Base-by-base conservation (phyloP, 2,329 filamentous ascomycete genomes). In the Fusarium sp. region DNA sequence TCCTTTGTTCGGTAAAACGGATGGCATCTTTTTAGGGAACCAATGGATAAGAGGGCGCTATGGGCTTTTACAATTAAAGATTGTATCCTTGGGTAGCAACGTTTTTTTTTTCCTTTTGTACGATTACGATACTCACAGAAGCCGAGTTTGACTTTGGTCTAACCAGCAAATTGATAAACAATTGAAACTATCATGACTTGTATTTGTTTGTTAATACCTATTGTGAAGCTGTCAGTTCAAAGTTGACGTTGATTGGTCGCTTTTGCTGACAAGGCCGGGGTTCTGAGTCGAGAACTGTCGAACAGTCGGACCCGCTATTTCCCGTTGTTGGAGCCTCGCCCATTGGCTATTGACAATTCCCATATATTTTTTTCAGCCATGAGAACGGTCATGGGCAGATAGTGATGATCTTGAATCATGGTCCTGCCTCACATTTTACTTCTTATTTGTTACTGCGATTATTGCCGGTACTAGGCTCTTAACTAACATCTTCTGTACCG, bases 361-460 rank as follows among this genome's bases (percentile, higher is more conserved):
- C 27, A 54, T 31, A 49, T 14, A 23, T 23, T 57, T 57, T 62
- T 63, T 66, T 62, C 55, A 59, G 18, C 16, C 33, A 27, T 50
- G 18, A 27, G 61, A 46, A 34, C 36, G 9, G 4, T 10, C 25
- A 64, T 72, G 44, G 58, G 53, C 70, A 71, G 70, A 72, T 71
- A 27, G 49, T 66, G 57, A 70, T 62, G 62, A 64, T 13, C 36
- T 56, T 42, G 20, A 40, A 29, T 34, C 40, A 10, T 9, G 58
- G 38, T 33, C 29, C n/a, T 34, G 31, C 33, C 70, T 31, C 25
- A 65, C 50, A 55, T 70, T 70, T 67, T 44, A 29, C 36, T 27
- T 38, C n/a, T 57, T 40, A 40, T 49, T 49, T 29, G 11, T n/a
- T 3, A 27, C 49, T 54, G 49, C 53, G 42, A 46, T 20, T 42